Evolutionary conservation across 169 alveolate genomes (phyloP).

Genomic region (Cytauxzoon felis): DNA sequence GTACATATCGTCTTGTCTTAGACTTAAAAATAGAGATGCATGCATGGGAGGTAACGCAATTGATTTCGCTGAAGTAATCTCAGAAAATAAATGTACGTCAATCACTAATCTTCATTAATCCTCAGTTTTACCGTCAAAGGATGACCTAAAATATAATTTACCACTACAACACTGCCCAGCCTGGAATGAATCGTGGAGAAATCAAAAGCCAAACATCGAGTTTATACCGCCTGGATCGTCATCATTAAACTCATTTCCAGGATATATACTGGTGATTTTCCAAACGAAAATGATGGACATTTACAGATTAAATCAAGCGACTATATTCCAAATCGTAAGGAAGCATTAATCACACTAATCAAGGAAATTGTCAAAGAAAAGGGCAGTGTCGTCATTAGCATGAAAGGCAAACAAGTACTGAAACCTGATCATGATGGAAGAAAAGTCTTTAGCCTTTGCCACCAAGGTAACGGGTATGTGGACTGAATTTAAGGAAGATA

Average conservation of each 20-base stretch:
- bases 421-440: conserved; percentile 60
- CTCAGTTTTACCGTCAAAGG: conserved; percentile 10
- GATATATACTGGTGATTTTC: neutral
- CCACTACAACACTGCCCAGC: conserved; percentile 5
- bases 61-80: neutral
- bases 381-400: conserved; percentile 47
- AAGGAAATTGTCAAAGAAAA: conserved; percentile 54
- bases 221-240: neutral
- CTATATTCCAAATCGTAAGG: neutral
- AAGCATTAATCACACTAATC: conserved; percentile 31
- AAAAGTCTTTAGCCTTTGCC: conserved; percentile 47
- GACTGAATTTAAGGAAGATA: too few species aligned
- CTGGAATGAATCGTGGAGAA: conserved; percentile 2
- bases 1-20: conserved; percentile 4
- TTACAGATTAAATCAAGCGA: neutral
- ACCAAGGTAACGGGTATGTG: conserved; percentile 23
- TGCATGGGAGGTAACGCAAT: conserved; percentile 13
- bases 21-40: neutral
- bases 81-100: conserved; percentile 1
- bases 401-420: conserved; percentile 32
- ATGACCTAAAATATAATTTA: neutral
- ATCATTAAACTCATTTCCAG: conserved; percentile 6
- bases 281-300: neutral
- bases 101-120: neutral
- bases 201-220: conserved; percentile 11